Conservation (phyloP, 2,329 filamentous ascomycete genomes). For the Eutypella sp. region DNA sequence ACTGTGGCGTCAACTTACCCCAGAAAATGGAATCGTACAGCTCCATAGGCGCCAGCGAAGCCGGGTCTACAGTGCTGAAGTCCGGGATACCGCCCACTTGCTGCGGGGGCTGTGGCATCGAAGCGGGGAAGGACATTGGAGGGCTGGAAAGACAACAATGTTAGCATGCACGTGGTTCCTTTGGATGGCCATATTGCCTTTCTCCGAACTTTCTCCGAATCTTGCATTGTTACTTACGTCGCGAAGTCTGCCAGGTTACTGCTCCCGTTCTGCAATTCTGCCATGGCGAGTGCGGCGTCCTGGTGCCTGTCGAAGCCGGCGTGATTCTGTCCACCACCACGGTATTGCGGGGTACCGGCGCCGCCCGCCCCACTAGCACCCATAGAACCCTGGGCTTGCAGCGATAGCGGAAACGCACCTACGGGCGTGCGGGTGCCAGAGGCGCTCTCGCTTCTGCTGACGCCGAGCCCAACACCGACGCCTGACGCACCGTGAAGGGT, state of each 20-base stretch:
- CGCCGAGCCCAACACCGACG: too few relatives aligned
- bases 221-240: constrained; percentile 27
- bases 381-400: constrained; percentile 14
- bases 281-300: constrained; percentile 60
- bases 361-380: neutral
- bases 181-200: neutral
- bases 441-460: constrained; percentile 46
- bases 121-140: constrained; percentile 21
- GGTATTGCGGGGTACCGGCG: constrained; percentile 12
- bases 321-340: constrained; percentile 14
- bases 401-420: constrained; percentile 34
- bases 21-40: constrained; percentile 65
- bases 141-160: neutral
- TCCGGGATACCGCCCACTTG: constrained; percentile 33
- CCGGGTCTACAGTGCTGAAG: constrained; percentile 46
- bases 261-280: constrained; percentile 57
- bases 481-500: constrained; percentile 45
- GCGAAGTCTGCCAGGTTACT: constrained; percentile 42
- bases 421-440: constrained; percentile 40
- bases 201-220: neutral
- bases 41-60: constrained; percentile 61
- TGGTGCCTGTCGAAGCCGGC: constrained; percentile 47
- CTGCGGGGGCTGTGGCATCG: constrained; percentile 31
- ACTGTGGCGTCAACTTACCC: constrained; percentile 41
- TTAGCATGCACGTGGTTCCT: neutral